Percentiles rank a stretch among this genome's conserved stretches.
Evolutionary conservation across 2,329 filamentous ascomycete genomes (phyloP).

Genomic region (Ascocoryne sarcoides): DNA sequence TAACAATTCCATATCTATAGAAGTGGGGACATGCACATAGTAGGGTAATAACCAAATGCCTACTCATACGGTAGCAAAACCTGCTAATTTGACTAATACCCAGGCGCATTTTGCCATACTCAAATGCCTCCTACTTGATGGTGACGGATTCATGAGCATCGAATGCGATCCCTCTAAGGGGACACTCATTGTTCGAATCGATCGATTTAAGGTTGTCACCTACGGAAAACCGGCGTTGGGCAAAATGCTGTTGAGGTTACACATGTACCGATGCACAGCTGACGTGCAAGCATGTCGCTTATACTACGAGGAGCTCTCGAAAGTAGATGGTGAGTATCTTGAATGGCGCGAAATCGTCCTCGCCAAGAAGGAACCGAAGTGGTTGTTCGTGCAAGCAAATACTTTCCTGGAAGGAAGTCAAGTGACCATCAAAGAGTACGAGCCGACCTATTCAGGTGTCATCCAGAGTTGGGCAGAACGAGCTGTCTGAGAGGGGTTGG

Average conservation of each 20-base stretch:
- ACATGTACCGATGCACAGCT: not conserved
- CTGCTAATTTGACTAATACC: too few relatives aligned
- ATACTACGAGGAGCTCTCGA: not conserved
- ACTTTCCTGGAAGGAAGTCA: not conserved
- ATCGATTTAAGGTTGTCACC: not conserved
- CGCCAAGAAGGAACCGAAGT: not conserved
- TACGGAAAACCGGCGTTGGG: not conserved
- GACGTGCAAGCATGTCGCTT: not conserved
- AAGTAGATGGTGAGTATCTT: not conserved
- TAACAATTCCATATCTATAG: not conserved
- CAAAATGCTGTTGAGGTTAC: not conserved
- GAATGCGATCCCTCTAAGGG: not conserved
- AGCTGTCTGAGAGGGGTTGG: not conserved
- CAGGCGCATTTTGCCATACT: not conserved
- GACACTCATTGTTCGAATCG: not conserved
- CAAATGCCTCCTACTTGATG: not conserved
- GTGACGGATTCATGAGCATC: not conserved
- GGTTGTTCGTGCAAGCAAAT: not conserved
- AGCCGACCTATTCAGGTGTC: not conserved
- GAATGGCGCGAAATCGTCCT: not conserved
- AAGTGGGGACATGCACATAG: not conserved
- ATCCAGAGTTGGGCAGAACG: not conserved
- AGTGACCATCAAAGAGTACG: not conserved
- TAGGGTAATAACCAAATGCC: too few relatives aligned
- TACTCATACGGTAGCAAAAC: too few relatives aligned